These are phyloP conservation scores for Trichoderma sp. DNA, from an alignment of 2,329 filamentous ascomycete species.

Conservation along the genomic window DNA sequence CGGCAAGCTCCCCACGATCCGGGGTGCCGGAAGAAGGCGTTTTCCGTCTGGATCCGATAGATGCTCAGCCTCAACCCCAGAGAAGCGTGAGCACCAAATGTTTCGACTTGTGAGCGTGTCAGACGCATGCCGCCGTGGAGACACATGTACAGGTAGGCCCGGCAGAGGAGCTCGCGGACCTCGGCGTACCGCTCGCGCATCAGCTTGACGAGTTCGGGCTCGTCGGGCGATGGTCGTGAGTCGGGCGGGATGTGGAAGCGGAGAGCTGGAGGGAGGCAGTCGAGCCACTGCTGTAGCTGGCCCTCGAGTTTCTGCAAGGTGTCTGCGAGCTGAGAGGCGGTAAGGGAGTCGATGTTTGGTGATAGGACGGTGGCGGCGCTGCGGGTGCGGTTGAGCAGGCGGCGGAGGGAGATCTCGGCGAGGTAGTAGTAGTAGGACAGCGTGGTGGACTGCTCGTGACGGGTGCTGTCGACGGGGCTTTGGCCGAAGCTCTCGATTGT, in stretches of 20 bases:
- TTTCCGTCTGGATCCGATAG: slow-evolving; percentile 3
- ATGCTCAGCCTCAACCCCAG: background rate
- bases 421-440: slow-evolving; percentile 5
- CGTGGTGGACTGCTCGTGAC: background rate
- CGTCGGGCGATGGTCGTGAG: background rate
- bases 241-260: background rate
- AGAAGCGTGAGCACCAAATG: background rate
- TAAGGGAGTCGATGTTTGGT: background rate
- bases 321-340: background rate
- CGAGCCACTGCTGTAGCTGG: background rate
- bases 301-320: background rate
- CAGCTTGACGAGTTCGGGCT: background rate
- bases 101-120: background rate
- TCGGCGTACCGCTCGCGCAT: slow-evolving; percentile 7
- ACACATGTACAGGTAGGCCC: slow-evolving; percentile 8
- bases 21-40: slow-evolving; percentile 2
- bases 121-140: slow-evolving; percentile 6
- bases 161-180: background rate
- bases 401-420: slow-evolving; percentile 1
- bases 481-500: slow-evolving; percentile 1
- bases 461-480: background rate
- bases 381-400: slow-evolving; percentile 4
- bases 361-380: background rate
- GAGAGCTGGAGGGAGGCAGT: background rate
- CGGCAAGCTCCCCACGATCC: slow-evolving; percentile 3